These are phyloP conservation scores for Micromonas commoda DNA, from an alignment of 139 green algal species.

Conservation along the genomic window DNA sequence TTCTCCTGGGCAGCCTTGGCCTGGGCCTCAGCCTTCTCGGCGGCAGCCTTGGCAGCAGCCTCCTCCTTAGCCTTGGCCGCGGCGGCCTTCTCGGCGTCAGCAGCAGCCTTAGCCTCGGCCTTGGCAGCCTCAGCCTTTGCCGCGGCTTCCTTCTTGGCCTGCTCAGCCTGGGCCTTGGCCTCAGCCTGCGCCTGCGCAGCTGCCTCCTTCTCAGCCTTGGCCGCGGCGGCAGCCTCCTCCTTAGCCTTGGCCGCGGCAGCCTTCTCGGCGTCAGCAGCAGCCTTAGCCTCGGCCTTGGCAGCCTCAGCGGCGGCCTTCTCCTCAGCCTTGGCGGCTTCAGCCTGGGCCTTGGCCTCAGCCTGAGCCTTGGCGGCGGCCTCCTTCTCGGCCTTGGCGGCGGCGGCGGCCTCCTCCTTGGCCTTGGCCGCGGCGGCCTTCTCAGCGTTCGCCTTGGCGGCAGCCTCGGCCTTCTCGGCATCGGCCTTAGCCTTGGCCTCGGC, in stretches of 20 bases:
- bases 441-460: not conserved
- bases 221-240: not conserved
- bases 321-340: constrained; percentile 13
- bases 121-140: not conserved
- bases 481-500: not conserved
- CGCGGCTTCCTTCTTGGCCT: not conserved
- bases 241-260: not conserved
- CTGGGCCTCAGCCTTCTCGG: not conserved
- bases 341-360: not conserved
- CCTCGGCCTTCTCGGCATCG: not conserved
- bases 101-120: not conserved
- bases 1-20: not conserved
- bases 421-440: not conserved
- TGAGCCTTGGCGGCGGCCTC: not conserved
- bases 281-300: not conserved
- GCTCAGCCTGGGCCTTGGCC: not conserved
- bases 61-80: not conserved
- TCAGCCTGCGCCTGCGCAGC: not conserved
- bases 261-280: not conserved
- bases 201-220: constrained; percentile 1
- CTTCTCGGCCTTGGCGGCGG: not conserved
- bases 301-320: not conserved
- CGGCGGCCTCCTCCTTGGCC: not conserved
- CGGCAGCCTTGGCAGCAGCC: not conserved
- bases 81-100: not conserved